Evolutionary conservation across 2,329 filamentous ascomycete genomes (phyloP), one percentile per base, ranked within the genome.

Genomic region (Stenocarpella maydis): DNA sequence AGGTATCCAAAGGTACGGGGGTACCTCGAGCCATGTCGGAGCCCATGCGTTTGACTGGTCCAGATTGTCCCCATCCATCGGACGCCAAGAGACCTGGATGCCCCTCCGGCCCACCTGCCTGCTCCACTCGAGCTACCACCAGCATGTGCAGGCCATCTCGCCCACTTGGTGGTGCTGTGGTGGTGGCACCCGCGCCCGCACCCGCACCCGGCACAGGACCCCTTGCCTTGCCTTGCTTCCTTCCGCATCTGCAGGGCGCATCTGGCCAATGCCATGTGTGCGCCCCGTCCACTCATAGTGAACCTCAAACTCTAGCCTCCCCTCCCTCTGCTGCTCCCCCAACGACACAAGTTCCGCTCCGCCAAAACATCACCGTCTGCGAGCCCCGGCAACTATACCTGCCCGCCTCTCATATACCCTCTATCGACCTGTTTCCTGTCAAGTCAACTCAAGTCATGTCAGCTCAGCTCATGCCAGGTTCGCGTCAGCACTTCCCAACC

Each of bases 281-380:
- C 24, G 52, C 52, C 34, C 8, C 52, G 49, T 67, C 52, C 52
- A 67, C 52, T 74, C 77, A 79, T 78, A 72, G 78, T 79, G 75
- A 80, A 82, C 78, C 77, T 83, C 81, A 82, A 82, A 82, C 65
- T 58, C 65, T 67, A 67, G 65, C 65, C 80, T 75, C 69, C 58
- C 67, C 71, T 71, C 64, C 71, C 70, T 72, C 76, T 77, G 76
- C 78, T 77, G 76, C 75, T 73, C 71, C 73, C 74, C 71, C 75
- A 77, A 79, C 78, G 77, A 79, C 78, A 79, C 75, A 66, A 74
- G 68, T 68, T 73, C 67, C 71, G 54, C 67, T 65, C 71, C 69
- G 64, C 70, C 50, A 68, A 69, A 68, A 50, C 55, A 26, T 65
- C 52, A 49, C 63, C 69, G 19, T 52, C 39, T 61, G 21, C 45